Evolutionary conservation across 2,329 filamentous ascomycete genomes (phyloP), one percentile per base, ranked within the genome.

Genomic region (Exserohilum turcica): DNA sequence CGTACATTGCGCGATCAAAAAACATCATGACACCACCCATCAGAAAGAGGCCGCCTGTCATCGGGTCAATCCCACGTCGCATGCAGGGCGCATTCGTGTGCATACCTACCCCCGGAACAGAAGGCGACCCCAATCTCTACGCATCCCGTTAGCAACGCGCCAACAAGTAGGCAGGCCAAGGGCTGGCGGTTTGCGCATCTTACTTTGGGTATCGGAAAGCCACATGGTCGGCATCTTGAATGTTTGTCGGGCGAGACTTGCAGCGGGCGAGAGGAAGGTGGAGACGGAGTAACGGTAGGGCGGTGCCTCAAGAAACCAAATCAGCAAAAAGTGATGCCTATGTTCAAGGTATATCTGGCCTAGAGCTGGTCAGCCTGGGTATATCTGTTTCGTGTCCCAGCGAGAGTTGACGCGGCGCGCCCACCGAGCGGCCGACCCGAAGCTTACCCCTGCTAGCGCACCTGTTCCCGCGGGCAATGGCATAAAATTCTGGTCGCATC

Each of bases 91-190:
- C 48, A 54, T 56, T 43, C 36, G 49, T 38, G 59, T 54, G 63
- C 63, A 66, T 76, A 88, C 90, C 66, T 88, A 96, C 92, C 93
- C 71, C 92, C 93, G 72, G 91, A 94, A 84, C 94, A 97, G 82
- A 99, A 99, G 74, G 92, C 91, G 59, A 97, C 92, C 66, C 94
- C 94, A 70, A 97, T 89, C 78, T 99, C 94, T 97, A 70, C 66
- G 8, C 12, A 15, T 12, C 13, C 18, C 37, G 55, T 60, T 50
- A 65, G 63, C 10, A 42, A 15, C 13, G 16, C 12, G 32, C 9
- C 36, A 37, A 27, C 18, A 15, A 43, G n/a, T 3, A 24, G 32
- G 28, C 40, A 28, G 37, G 29, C 13, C 16, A 31, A 21, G 21
- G 42, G 18, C 31, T 19, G 31, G 15, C 13, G 31, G 19, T 42